Percentiles rank a stretch among this genome's conserved stretches.
Conservation (phyloP, 2,329 filamentous ascomycete species). For the Monilinia fructigena region DNA sequence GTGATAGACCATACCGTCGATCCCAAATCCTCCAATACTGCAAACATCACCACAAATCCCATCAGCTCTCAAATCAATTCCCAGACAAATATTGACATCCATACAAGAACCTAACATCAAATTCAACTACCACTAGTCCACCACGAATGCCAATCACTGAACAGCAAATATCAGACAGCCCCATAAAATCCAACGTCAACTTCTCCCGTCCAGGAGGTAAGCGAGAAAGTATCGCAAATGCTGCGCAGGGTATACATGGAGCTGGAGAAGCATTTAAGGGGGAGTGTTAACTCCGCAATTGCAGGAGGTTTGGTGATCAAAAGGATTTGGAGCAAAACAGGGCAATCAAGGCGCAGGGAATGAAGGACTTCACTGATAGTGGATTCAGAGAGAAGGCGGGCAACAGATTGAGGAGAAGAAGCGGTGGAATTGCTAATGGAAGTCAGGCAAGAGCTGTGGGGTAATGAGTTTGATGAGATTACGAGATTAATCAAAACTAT, state of each 20-base stretch:
- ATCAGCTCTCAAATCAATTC: not conserved
- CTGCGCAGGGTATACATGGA: slow-evolving; percentile 20
- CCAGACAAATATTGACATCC: slow-evolving; percentile 1
- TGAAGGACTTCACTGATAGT: slow-evolving; percentile 45
- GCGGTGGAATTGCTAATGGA: not conserved
- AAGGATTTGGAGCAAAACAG: slow-evolving; percentile 14
- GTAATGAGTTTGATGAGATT: not conserved
- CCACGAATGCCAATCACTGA: slow-evolving; percentile 10
- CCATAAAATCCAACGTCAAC: not conserved
- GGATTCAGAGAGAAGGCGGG: slow-evolving; percentile 96
- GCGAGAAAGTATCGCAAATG: slow-evolving; percentile 2
- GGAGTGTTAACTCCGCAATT: slow-evolving; percentile 17
- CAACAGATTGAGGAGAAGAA: slow-evolving; percentile 52
- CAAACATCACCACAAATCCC: not conserved
- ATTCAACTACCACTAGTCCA: not conserved
- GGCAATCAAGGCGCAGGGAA: slow-evolving; percentile 17
- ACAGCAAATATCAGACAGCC: not conserved
- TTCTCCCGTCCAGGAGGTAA: slow-evolving; percentile 20
- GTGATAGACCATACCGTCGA: slow-evolving; percentile 5
- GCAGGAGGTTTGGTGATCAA: slow-evolving; percentile 18
- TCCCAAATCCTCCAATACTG: not conserved
- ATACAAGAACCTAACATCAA: not conserved
- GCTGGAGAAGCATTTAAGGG: slow-evolving; percentile 18
- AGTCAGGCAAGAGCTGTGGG: slow-evolving; percentile 2
- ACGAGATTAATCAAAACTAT: not conserved